Evolutionary conservation across 371 early-diverging fungal genomes (phyloP).

Genomic region (Choanephora cucurbitarum): DNA sequence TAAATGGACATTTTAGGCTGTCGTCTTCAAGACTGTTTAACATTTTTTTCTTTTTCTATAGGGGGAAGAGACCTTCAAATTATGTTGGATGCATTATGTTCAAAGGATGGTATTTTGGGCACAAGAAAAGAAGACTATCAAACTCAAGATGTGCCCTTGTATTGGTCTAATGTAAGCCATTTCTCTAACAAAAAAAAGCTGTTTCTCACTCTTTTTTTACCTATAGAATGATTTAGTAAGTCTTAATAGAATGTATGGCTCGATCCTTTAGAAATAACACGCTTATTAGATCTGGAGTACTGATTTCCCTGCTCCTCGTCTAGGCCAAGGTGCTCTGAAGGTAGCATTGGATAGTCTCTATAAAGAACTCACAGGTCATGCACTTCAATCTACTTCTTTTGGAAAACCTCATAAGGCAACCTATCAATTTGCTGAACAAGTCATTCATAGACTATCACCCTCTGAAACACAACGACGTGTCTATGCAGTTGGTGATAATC

Average conservation of each 20-base stretch:
- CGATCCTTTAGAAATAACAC: too few relatives aligned
- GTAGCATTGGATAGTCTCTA: constrained; percentile 63
- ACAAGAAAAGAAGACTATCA: constrained; percentile 46
- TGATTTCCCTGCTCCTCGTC: constrained; percentile 74
- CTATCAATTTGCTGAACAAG: constrained; percentile 70
- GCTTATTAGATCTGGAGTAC: constrained; percentile 79
- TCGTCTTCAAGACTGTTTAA: too few relatives aligned
- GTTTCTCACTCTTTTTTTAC: not conserved
- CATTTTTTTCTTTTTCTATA: constrained; percentile 7
- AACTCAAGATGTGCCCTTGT: constrained; percentile 70
- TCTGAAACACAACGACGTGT: constrained; percentile 30
- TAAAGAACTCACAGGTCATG: constrained; percentile 35
- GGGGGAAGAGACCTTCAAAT: constrained; percentile 87
- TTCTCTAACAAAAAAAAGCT: too few relatives aligned
- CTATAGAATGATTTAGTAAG: constrained; percentile 48
- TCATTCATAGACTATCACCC: constrained; percentile 39
- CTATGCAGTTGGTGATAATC: constrained; percentile 80
- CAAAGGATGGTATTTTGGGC: constrained; percentile 65
- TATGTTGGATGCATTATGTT: constrained; percentile 71
- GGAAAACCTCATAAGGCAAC: constrained; percentile 84
- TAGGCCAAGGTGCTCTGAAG: constrained; percentile 84
- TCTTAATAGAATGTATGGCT: too few relatives aligned
- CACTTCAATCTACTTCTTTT: constrained; percentile 68
- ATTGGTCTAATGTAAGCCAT: constrained; percentile 70
- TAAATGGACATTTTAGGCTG: constrained; percentile 29